Conservation (phyloP, 345 rosid genomes). For the Eucalyptus marginata region DNA sequence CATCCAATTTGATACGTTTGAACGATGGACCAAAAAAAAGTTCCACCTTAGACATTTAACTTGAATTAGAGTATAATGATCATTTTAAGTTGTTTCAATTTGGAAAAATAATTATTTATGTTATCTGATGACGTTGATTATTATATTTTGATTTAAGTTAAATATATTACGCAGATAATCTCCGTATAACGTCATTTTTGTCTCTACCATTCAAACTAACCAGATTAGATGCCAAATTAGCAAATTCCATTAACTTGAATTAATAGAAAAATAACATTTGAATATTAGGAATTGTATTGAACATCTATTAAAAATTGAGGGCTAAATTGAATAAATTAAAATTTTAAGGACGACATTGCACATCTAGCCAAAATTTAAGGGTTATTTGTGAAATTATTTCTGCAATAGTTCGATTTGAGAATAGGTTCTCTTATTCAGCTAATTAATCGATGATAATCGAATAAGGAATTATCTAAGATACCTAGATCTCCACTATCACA, state of each 20-base stretch:
- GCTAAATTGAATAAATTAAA: accelerated
- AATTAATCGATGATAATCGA: too few species aligned
- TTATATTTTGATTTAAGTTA: not conserved
- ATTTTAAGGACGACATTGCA: too few species aligned
- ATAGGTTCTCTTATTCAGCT: too few species aligned
- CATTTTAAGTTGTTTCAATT: not conserved
- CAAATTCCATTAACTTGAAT: not conserved
- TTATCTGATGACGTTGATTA: not conserved
- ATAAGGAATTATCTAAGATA: not conserved
- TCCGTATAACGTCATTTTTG: not conserved
- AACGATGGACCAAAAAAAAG: not conserved
- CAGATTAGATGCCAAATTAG: accelerated
- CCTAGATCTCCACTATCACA: not conserved
- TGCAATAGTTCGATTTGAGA: too few species aligned
- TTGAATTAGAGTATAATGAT: not conserved
- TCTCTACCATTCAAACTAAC: not conserved
- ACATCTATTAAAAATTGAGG: not conserved
- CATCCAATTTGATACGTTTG: accelerated
- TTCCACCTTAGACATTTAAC: accelerated
- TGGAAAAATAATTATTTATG: not conserved
- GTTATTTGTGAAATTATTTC: not conserved
- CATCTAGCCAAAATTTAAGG: accelerated
- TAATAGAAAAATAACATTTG: not conserved
- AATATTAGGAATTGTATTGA: not conserved
- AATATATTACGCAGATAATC: accelerated